Conservation (phyloP, 2,329 filamentous ascomycete genomes). For the Fusarium siculi region DNA sequence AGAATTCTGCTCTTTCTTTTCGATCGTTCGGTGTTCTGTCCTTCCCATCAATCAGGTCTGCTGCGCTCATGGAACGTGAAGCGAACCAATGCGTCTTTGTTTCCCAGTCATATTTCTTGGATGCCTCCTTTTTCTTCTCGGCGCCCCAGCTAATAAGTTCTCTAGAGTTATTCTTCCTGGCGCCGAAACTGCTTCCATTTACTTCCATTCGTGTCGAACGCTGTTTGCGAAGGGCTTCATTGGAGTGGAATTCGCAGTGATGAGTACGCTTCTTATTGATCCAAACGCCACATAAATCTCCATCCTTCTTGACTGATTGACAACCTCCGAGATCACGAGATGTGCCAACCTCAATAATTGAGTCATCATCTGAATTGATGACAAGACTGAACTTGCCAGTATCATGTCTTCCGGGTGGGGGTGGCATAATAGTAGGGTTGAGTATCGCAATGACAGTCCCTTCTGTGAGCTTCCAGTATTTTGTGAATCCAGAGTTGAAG, state of each 20-base stretch:
- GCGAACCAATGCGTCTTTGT: conserved; percentile 69
- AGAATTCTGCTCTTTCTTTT: conserved; percentile 71
- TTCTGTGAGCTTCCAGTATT: conserved; percentile 92
- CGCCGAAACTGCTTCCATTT: conserved; percentile 71
- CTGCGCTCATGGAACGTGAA: conserved; percentile 62
- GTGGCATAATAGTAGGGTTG: conserved; percentile 92
- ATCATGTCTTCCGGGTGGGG: conserved; percentile 77
- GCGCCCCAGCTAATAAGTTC: conserved; percentile 28
- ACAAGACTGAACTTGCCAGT: conserved; percentile 88
- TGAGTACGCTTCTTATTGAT: conserved; percentile 88
- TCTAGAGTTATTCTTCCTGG: conserved; percentile 46
- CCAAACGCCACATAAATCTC: conserved; percentile 83
- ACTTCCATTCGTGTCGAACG: conserved; percentile 78
- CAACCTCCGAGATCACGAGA: conserved; percentile 90
- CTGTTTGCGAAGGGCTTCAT: conserved; percentile 78
- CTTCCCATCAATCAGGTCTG: conserved; percentile 73
- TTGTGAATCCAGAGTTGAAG: conserved; percentile 88
- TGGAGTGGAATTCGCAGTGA: conserved; percentile 93
- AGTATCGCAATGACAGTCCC: conserved; percentile 94
- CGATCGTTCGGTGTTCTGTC: conserved; percentile 67
- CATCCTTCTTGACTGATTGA: conserved; percentile 85
- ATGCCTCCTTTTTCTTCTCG: conserved; percentile 26
- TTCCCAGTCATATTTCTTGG: conserved; percentile 63
- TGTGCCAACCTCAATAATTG: conserved; percentile 86
- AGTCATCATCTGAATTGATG: conserved; percentile 87